A percentile compares a stretch with the other conserved stretches of the same genome.
These are phyloP conservation scores for Bruguiera sexangula DNA, from an alignment of 345 rosid species.

Conservation along the genomic window DNA sequence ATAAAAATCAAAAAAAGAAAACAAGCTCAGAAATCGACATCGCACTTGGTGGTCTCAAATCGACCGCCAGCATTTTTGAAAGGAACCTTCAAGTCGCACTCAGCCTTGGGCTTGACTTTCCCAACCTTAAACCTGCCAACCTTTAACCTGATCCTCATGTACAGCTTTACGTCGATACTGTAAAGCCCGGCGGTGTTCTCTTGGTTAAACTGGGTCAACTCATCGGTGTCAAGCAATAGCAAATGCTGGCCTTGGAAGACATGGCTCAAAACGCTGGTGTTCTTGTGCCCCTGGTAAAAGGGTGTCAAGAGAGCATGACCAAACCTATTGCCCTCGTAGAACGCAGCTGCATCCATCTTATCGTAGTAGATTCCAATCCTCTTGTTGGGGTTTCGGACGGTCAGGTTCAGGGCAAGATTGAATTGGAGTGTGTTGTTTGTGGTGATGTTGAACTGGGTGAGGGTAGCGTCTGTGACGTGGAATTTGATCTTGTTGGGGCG, in stretches of 20 bases:
- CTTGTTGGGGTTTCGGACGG: conserved; percentile 41
- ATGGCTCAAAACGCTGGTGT: conserved; percentile 45
- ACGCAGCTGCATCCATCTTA: conserved; percentile 27
- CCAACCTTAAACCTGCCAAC: conserved; percentile 48
- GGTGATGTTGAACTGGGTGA: conserved; percentile 33
- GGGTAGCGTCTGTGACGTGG: conserved; percentile 37
- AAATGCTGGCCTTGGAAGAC: conserved; percentile 38
- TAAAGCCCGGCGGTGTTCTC: conserved; percentile 45
- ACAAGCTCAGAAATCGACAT: conserved; percentile 36
- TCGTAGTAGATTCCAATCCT: conserved; percentile 41
- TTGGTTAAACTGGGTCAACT: conserved; percentile 20
- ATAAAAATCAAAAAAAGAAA: not conserved
- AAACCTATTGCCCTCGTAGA: conserved; percentile 43
- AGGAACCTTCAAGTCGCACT: conserved; percentile 65
- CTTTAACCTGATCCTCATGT: conserved; percentile 59
- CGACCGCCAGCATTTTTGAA: conserved; percentile 28
- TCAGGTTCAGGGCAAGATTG: conserved; percentile 33
- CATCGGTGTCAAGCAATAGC: conserved; percentile 29
- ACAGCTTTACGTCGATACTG: conserved; percentile 48
- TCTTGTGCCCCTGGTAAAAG: conserved; percentile 82
- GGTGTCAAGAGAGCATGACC: conserved; percentile 25
- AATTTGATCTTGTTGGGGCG: conserved; percentile 40
- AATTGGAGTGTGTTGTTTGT: conserved; percentile 28
- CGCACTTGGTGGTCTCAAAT: conserved; percentile 41
- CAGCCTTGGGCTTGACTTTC: conserved; percentile 48